Base-by-base conservation (phyloP, 2,329 filamentous ascomycete genomes). In the Mollisia scopiformis region DNA sequence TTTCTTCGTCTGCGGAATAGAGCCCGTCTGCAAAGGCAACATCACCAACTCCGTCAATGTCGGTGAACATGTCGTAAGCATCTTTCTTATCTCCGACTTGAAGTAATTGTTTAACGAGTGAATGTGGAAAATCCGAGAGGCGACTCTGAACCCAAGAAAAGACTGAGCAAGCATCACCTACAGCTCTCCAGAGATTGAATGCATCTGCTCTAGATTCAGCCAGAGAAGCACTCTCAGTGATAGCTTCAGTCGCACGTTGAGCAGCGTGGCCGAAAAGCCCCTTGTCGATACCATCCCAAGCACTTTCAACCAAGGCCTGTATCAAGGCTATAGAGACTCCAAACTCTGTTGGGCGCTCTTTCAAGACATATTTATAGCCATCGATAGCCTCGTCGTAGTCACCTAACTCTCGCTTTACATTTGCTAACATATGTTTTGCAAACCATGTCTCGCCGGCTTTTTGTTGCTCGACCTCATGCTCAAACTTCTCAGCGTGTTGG, bases 181-280 rank as follows among this genome's bases (percentile, higher is more conserved):
- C 82, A 6, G 90, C 87, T 75, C 96, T 98, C 95, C 96, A 99
- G 57, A 97, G 84, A 73, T 98, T 99, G 78, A 98, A 97, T 0
- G 91, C 89, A 55, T 88, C 82, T 4, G 84, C 79, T 50, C 89
- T 84, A 46, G 82, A 80, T 33, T 82, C 78, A 1, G 83, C 83
- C 37, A 93, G 85, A 4, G 79, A 78, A 5, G 79, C 78, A 0
- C 92, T 91, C 59, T 90, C 87, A 11, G 83, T 74, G 55, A 99
- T 84, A 0, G 88, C 88, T 58, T 89, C 83, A 14, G 78, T 78
- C 2, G 92, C 91, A 61, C 90, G 85, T 63, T 89, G 83, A 3
- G 89, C 80, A 2, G 93, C 88, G 72, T 93, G 91, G 43, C 95
- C 93, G 74, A 95, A 98, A 39, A 96, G 82, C 0, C 94, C 95